phyloP scores from a whole-genome alignment of 31 red algal genomes.

The Pterothamnion heteromorphum region DNA sequence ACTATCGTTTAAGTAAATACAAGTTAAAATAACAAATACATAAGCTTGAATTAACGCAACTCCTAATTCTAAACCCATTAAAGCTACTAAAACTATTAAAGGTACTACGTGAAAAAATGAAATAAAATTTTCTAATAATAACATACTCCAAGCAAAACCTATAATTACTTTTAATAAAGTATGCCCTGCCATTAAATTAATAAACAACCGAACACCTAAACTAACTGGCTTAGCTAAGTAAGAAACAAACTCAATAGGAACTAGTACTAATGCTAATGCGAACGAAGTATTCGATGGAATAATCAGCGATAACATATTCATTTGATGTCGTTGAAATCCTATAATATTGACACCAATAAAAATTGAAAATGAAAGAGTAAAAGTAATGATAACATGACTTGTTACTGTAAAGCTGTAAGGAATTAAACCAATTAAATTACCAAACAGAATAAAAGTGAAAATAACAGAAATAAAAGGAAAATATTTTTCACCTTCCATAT shows the following conservation, averaged over 20 bases:
- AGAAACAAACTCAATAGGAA: constrained; percentile 44
- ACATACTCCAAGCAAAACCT: constrained; percentile 30
- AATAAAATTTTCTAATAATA: neutral
- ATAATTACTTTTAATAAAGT: constrained; percentile 35
- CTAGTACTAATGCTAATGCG: neutral
- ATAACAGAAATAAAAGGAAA: constrained; percentile 37
- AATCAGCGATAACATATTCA: neutral
- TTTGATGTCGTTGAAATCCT: neutral
- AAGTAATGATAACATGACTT: constrained; percentile 35
- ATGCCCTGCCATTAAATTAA: constrained; percentile 42
- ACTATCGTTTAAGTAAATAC: constrained; percentile 18
- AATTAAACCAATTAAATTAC: constrained; percentile 48
- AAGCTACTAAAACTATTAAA: neutral
- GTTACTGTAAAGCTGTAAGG: constrained; percentile 48
- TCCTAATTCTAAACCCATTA: constrained; percentile 19
- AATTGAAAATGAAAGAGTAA: constrained; percentile 34
- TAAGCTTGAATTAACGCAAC: constrained; percentile 17
- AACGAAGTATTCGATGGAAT: neutral
- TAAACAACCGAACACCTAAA: constrained; percentile 31
- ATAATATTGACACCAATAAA: constrained; percentile 29
- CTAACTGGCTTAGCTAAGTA: constrained; percentile 36
- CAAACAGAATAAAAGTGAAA: constrained; percentile 22
- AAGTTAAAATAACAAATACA: constrained; percentile 34
- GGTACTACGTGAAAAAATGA: neutral
- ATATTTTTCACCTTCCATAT: constrained; percentile 5